Evolutionary conservation across 257 asterid genomes (phyloP).

Genomic region (Solanum appendiculatum): DNA sequence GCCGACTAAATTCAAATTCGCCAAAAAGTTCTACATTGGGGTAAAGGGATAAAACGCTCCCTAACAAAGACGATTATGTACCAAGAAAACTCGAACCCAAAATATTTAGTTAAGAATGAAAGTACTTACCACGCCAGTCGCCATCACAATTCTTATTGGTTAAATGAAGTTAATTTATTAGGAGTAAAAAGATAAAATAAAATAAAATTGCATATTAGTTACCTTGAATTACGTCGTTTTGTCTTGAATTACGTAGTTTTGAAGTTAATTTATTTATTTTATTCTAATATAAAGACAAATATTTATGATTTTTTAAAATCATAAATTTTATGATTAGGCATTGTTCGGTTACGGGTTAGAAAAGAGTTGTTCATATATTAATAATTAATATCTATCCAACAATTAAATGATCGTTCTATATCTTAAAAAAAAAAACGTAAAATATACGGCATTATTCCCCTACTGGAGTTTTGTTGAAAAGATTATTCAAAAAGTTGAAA

Average conservation of each 20-base stretch:
- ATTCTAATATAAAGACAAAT: too few relatives aligned
- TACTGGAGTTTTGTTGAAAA: not conserved
- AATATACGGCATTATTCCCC: not conserved
- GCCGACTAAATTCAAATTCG: too few relatives aligned
- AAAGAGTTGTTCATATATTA: not conserved
- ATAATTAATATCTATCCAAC: not conserved
- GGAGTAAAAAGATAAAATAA: not conserved
- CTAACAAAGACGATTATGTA: rapidly evolving
- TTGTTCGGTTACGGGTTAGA: not conserved
- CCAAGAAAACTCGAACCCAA: rapidly evolving
- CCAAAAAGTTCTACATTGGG: rapidly evolving
- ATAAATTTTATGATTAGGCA: not conserved
- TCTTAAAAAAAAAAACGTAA: not conserved
- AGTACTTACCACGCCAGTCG: too few relatives aligned
- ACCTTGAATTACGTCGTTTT: not conserved
- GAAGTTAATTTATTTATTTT: too few relatives aligned
- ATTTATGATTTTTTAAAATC: not conserved
- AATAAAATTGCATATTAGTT: not conserved
- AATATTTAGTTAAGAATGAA: rapidly evolving
- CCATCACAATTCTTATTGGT: too few relatives aligned
- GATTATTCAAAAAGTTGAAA: not conserved
- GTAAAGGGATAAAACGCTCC: too few relatives aligned
- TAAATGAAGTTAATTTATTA: not conserved
- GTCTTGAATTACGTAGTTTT: too few relatives aligned
- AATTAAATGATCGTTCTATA: not conserved